Conservation (phyloP, 495 filamentous ascomycete genomes). For the Daldinia concentrica region DNA sequence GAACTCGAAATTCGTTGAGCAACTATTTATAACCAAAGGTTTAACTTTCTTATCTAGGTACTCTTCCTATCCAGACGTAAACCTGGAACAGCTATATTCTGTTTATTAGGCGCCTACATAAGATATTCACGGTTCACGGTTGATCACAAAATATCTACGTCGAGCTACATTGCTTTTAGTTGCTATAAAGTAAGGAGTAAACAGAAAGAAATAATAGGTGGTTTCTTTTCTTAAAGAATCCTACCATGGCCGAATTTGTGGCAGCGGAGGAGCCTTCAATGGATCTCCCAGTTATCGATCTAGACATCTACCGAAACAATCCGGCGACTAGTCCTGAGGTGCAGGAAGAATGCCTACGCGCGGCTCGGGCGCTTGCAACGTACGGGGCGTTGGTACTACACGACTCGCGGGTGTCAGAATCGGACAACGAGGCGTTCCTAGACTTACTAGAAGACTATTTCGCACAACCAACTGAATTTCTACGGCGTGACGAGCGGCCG, state of each 20-base stretch:
- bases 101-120: background rate
- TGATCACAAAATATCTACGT: background rate
- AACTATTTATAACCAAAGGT: background rate
- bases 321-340: conserved; percentile 49
- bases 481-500: conserved; percentile 57
- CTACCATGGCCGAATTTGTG: conserved; percentile 24
- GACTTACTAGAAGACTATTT: conserved; percentile 66
- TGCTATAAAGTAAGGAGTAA: background rate
- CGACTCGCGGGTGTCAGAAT: conserved; percentile 60
- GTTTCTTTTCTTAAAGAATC: background rate
- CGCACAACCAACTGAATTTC: conserved; percentile 55
- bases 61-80: background rate
- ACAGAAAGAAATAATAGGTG: background rate
- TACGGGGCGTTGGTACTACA: conserved; percentile 61
- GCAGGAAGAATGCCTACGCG: conserved; percentile 55
- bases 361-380: conserved; percentile 57
- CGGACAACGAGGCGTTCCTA: conserved; percentile 59
- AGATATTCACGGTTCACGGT: background rate
- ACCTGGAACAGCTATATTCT: background rate
- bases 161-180: background rate
- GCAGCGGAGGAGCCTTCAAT: conserved; percentile 49
- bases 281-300: conserved; percentile 63
- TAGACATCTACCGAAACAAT: conserved; percentile 56
- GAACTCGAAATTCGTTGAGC: background rate
- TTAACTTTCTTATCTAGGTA: background rate